Evolutionary conservation across 768 basidiomycete species (phyloP).

Genomic region (Suillus hirtellus): DNA sequence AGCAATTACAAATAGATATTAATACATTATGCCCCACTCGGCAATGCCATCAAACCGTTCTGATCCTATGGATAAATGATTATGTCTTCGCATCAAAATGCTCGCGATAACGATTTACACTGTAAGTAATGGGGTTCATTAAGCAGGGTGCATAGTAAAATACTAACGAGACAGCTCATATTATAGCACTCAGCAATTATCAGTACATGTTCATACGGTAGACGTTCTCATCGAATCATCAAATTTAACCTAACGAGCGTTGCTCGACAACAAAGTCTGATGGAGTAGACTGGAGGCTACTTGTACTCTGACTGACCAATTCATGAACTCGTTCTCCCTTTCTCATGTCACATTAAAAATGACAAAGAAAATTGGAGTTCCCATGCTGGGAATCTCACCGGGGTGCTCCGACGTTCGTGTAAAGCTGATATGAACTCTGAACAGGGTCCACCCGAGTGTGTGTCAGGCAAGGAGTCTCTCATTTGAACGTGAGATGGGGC

Average conservation of each 20-base stretch:
- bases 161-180: background rate
- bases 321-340: background rate
- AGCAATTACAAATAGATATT: background rate
- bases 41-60: conserved; percentile 13
- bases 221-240: background rate
- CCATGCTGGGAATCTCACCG: background rate
- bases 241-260: background rate
- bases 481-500: conserved; percentile 1
- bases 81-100: conserved; percentile 8
- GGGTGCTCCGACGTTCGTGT: background rate
- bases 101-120: background rate
- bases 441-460: background rate
- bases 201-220: background rate
- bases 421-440: background rate
- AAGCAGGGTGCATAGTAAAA: conserved; percentile 3
- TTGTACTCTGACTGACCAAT: background rate
- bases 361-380: background rate
- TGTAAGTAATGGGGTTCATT: conserved; percentile 17
- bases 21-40: background rate
- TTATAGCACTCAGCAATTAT: background rate
- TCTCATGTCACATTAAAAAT: background rate
- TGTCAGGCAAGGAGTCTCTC: background rate
- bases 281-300: background rate
- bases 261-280: background rate
- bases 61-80: conserved; percentile 20